phyloP scores from a whole-genome alignment of 805 yeast genomes.

The Starmerella tilneyi region DNA sequence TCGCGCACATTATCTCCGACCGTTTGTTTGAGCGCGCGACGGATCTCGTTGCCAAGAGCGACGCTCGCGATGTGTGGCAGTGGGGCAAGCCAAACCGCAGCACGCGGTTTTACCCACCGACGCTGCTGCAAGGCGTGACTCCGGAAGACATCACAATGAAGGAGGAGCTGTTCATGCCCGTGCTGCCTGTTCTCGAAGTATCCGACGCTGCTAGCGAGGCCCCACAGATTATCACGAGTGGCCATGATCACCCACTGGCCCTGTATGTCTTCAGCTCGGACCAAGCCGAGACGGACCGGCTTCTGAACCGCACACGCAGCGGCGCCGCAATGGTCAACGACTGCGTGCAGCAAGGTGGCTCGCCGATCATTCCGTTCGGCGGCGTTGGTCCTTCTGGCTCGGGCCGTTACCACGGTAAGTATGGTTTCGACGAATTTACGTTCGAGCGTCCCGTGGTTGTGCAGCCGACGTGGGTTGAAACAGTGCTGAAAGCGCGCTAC shows the following conservation, averaged over 20 bases:
- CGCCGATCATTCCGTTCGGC: conserved; percentile 71
- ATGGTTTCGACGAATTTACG: conserved; percentile 60
- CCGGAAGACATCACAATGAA: conserved; percentile 65
- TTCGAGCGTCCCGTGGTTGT: conserved; percentile 59
- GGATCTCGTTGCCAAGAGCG: conserved; percentile 33
- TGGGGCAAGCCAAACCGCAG: conserved; percentile 30
- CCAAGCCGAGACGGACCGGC: conserved; percentile 39
- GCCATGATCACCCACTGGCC: conserved; percentile 72
- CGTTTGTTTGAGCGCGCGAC: conserved; percentile 42
- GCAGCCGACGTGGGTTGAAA: conserved; percentile 58
- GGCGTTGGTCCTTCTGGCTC: conserved; percentile 79
- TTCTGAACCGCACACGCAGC: conserved; percentile 49
- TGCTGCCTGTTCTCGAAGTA: conserved; percentile 62
- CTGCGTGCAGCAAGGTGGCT: conserved; percentile 57
- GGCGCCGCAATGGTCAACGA: conserved; percentile 69
- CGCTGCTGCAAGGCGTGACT: conserved; percentile 51
- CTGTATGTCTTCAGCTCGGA: conserved; percentile 53
- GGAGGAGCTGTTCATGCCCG: conserved; percentile 75
- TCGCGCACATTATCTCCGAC: conserved; percentile 52
- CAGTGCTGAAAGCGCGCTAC: conserved; percentile 48
- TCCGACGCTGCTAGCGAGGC: conserved; percentile 28
- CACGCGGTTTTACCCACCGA: conserved; percentile 55
- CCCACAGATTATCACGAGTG: conserved; percentile 27
- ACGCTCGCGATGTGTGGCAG: conserved; percentile 26
- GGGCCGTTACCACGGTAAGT: conserved; percentile 72